Evolutionary conservation across 495 filamentous ascomycete genomes (phyloP).

Genomic region (Xylaria telfairii): DNA sequence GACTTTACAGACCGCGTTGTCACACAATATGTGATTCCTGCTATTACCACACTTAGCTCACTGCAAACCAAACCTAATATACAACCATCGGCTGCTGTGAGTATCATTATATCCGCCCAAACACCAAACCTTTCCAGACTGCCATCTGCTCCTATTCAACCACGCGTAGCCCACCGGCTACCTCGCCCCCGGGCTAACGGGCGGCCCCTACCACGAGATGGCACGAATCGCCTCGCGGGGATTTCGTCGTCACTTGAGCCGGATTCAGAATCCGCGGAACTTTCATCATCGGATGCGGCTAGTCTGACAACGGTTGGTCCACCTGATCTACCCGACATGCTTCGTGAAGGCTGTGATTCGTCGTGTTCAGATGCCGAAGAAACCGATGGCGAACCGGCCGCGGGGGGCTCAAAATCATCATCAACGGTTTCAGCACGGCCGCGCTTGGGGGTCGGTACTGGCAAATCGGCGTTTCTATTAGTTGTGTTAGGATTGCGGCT

Average conservation of each 20-base stretch:
- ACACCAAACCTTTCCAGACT: neutral
- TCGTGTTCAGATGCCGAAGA: constrained; percentile 32
- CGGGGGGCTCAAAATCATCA: constrained; percentile 43
- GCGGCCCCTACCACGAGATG: constrained; percentile 28
- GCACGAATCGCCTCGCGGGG: constrained; percentile 6
- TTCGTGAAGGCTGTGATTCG: neutral
- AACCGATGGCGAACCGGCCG: constrained; percentile 29
- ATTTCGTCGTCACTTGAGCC: constrained; percentile 25
- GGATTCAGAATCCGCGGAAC: constrained; percentile 17
- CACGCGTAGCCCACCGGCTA: constrained; percentile 20
- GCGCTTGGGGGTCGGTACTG: constrained; percentile 25
- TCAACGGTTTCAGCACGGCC: constrained; percentile 36
- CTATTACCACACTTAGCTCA: neutral
- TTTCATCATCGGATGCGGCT: constrained; percentile 24
- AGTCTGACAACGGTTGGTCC: constrained; percentile 35
- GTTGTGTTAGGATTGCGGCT: constrained; percentile 25
- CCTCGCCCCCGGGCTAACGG: constrained; percentile 25
- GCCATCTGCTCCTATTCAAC: neutral
- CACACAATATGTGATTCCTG: neutral
- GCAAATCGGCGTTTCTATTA: constrained; percentile 17
- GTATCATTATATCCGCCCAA: neutral
- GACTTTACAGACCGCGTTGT: neutral
- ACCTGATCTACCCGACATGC: constrained; percentile 12
- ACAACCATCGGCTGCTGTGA: neutral
- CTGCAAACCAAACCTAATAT: neutral